Base-by-base conservation (phyloP, 1,284 basidiomycete species). In the Vanrija sp. region DNA sequence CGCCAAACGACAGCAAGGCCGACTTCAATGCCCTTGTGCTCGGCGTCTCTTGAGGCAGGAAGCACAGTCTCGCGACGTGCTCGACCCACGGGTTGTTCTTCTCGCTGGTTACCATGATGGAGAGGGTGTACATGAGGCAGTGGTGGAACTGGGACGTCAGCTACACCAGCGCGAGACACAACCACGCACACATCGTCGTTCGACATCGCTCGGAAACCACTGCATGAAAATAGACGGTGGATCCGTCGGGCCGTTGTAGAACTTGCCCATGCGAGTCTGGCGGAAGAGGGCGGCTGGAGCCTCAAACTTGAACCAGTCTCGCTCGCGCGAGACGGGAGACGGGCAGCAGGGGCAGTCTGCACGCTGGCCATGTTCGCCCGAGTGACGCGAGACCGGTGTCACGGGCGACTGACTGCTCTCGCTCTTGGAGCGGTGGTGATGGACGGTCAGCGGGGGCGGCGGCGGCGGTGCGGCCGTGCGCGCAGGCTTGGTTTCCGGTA, bases 41-140 rank as follows among this genome's bases (percentile, higher is more conserved):
- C 4, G 63, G 45, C 21, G 51, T 50, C 3, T 55, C 58, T 5
- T 52, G 46, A 0, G 65, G 61, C 19, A 64, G 58, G 5, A 69
- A 55, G 49, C 67, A 66, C 23, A 71, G 51, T 3, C 65, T 63
- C 3, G 61, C 59, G 19, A 68, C 58, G 45, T 65, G 59, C n/a
- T 64, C 56, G 3, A 68, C 57, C 67, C 67, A 71, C 10, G 66
- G 67, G 40, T 68, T 71, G 23, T 54, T 46, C 6, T 66, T 63
- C 46, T 71, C 69, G 26, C 60, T 51, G n/a, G 63, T 60, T 21
- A 67, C 64, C 15, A 68, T 54, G 40, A 69, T 71, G 15, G 69
- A 71, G 3, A 74, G 64, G 5, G 69, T 63, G 47, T 74, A 74
- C 3, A 69, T 70, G 6, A 72, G 57, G 49, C 66, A 67, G 54